A percentile compares a stretch with the other conserved stretches of the same genome.
Evolutionary conservation across 345 rosid genomes (phyloP).

Genomic region (Eucalyptus decipiens): DNA sequence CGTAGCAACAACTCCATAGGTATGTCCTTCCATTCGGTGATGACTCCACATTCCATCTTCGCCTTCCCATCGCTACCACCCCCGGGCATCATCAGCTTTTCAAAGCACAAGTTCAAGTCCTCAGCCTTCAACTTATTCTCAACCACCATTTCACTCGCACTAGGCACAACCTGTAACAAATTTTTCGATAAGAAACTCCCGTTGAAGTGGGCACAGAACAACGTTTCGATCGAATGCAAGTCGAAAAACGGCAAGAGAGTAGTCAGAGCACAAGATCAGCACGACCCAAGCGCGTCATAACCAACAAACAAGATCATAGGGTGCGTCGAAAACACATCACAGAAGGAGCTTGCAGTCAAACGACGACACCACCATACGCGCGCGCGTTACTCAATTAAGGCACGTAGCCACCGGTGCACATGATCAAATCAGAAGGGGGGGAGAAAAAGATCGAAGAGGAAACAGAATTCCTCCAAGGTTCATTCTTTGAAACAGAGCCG

Average conservation of each 20-base stretch:
- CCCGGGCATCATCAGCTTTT: conserved; percentile 40
- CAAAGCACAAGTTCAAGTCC: conserved; percentile 53
- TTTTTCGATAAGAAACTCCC: not conserved
- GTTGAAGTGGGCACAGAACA: not conserved
- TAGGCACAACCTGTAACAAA: conserved; percentile 5
- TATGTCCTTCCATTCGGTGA: conserved; percentile 80
- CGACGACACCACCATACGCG: not conserved
- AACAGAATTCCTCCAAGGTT: not conserved
- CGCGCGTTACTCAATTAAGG: not conserved
- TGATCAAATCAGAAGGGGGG: not conserved
- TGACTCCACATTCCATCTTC: conserved; percentile 41
- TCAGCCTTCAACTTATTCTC: conserved; percentile 14
- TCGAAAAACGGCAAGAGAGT: not conserved
- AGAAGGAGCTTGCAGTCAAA: not conserved
- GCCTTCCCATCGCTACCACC: not conserved
- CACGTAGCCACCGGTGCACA: not conserved
- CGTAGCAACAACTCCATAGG: conserved; percentile 74
- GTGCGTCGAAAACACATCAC: not conserved
- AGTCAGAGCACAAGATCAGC: not conserved
- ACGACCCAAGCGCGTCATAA: not conserved
- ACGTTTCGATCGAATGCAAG: not conserved
- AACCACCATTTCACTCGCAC: conserved; percentile 12
- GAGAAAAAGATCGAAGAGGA: not conserved
- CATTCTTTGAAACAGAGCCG: not conserved
- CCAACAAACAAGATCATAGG: not conserved